Conservation (phyloP, 2,329 filamentous ascomycete species). For the Alternaria panax region DNA sequence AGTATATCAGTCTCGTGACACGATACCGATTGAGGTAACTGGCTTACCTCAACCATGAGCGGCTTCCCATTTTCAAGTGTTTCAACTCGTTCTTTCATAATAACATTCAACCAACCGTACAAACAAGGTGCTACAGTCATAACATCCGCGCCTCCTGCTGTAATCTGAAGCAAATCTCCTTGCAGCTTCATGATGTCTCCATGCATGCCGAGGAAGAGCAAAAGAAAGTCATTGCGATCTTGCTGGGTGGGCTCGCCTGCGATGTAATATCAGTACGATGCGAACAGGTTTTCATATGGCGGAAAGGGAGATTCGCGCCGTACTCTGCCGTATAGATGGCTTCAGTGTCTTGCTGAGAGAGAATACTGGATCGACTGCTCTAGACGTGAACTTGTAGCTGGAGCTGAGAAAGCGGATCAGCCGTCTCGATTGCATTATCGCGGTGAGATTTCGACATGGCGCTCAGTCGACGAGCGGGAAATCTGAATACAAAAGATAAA, state of each 20-base stretch:
- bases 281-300: too few relatives aligned
- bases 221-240: constrained; percentile 1
- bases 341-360: not conserved
- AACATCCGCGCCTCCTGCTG: not conserved
- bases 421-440: not conserved
- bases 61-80: not conserved
- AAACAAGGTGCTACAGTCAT: not conserved
- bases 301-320: not conserved
- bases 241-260: constrained; percentile 3
- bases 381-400: not conserved
- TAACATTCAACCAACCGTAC: not conserved
- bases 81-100: not conserved
- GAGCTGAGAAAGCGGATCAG: not conserved
- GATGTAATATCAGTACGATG: not conserved
- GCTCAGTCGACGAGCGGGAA: not conserved
- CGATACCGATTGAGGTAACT: not conserved
- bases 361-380: not conserved
- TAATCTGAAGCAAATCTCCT: not conserved
- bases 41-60: not conserved
- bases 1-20: not conserved
- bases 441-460: not conserved
- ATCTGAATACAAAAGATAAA: not conserved
- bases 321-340: not conserved
- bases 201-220: not conserved
- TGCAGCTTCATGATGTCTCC: constrained; percentile 1